Base-by-base conservation (phyloP, 2,329 filamentous ascomycete genomes). In the Fusarium annulatum region DNA sequence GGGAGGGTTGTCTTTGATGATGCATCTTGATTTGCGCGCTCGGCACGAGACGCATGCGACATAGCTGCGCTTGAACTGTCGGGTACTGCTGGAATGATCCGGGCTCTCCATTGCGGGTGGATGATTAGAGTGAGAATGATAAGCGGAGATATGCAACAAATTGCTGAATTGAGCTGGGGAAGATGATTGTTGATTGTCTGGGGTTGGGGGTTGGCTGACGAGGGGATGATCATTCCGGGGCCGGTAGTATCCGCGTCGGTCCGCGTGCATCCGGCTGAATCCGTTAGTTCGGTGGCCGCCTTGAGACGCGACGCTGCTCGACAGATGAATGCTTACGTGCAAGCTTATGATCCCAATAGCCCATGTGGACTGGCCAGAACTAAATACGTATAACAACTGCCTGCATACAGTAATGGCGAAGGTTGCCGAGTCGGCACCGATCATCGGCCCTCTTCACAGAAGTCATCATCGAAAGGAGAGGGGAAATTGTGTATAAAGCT, bases 21-120 rank as follows among this genome's bases (percentile, higher is more conserved):
- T 65, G 5, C 71, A 73, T 52, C 65, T 51, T 6, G 69, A 69
- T 33, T 73, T 73, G 48, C 71, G 71, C 15, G 58, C 59, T 34
- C 71, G 69, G 21, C 71, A 73, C 2, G 69, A 73, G 6, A 72
- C 65, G 15, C 71, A 73, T 15, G 71, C 71, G 34, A 73, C 71
- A 14, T 73, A 73, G 48, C 71, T 72, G n/a, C 71, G 71, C 45
- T 73, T 73, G 48, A 73, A 72, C 2, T 43, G 28, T 16, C 71
- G 57, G 42, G 51, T 60, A 55, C 23, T 59, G 10, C 51, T 53
- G 46, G 70, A 21, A 34, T 34, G 9, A 30, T 51, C 71, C 16
- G 69, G 64, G 43, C 41, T 61, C n/a, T 70, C 39, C 67, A 70
- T 69, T 45, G 53, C 45, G 9, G 26, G 1, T 30, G 45, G 19